Evolutionary conservation across 2,329 filamentous ascomycete genomes (phyloP), one percentile per base, ranked within the genome.

Genomic region (Bipolaris bicolor): DNA sequence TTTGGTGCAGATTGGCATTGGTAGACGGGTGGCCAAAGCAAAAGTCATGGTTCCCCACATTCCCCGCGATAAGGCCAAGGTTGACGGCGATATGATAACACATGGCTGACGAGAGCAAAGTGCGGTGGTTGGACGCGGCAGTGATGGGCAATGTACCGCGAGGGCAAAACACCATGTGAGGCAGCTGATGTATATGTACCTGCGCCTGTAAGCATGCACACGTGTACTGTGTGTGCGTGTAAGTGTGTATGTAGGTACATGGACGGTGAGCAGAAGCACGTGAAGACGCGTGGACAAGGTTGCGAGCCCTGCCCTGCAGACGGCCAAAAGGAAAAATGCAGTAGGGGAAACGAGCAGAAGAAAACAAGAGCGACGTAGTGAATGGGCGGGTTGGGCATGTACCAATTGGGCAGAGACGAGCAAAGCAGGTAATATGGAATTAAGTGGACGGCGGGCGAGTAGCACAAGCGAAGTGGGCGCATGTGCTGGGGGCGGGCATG

Each of bases 11-110:
- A 31, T 45, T 39, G 20, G 49, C 33, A 45, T 40, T 44, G 20
- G 49, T 26, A 45, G 45, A 52, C 15, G 34, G 34, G 46, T 55
- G 52, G 54, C 43, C 13, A 26, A 48, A 43, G 52, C 47, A 10
- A 26, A 48, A 37, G 52, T 37, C 47, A 39, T 52, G 48, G 10
- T 55, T 61, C 57, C 53, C 59, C 59, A 57, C 59, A 54, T 60
- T 53, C 57, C 53, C 57, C 59, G 56, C 59, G 37, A 47, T 52
- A 33, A 46, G 24, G 48, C 48, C 37, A 52, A 41, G 40, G 36
- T 46, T 41, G 20, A 50, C 37, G 51, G 50, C 55, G 44, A 45
- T 50, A 43, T 52, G 48, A 40, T 49, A 43, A 36, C 46, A 26
- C 37, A 55, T 55, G 39, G 24, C 18, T 40, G 44, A 18, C n/a